Percentiles rank a stretch among this genome's conserved stretches.
These are phyloP conservation scores for Dendryphion nanum DNA, from an alignment of 2,329 filamentous ascomycete species.

Conservation along the genomic window DNA sequence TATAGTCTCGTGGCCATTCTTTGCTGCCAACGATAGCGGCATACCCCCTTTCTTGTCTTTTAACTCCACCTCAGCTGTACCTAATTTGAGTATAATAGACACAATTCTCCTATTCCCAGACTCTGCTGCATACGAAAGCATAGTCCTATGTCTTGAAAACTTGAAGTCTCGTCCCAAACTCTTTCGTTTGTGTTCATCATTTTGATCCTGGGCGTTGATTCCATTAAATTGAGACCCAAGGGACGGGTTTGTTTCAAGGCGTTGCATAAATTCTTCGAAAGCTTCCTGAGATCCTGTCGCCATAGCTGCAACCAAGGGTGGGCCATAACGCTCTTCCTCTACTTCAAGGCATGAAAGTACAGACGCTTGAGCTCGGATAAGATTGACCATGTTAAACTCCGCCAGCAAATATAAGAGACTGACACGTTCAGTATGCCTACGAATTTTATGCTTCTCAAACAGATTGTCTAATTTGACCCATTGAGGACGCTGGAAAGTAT, in stretches of 20 bases:
- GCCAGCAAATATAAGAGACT: conserved; percentile 17
- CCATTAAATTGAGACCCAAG: too few relatives aligned
- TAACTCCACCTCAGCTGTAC: background rate
- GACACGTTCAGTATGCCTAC: conserved; percentile 9
- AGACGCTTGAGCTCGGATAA: conserved; percentile 30
- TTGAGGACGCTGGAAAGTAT: conserved; percentile 15
- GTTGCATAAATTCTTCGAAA: too few relatives aligned
- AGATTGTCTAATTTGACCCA: conserved; percentile 35
- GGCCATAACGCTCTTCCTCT: conserved; percentile 24
- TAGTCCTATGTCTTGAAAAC: background rate
- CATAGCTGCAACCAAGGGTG: conserved; percentile 36
- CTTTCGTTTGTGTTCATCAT: too few relatives aligned
- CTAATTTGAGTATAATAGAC: background rate
- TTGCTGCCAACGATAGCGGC: background rate
- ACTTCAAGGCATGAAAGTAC: conserved; percentile 15
- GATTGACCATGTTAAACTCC: conserved; percentile 14
- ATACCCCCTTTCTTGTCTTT: background rate
- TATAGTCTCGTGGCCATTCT: background rate
- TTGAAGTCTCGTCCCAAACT: background rate
- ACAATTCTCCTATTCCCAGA: too few relatives aligned
- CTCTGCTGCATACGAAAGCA: too few relatives aligned
- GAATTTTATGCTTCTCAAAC: conserved; percentile 22
- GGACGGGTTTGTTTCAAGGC: too few relatives aligned
- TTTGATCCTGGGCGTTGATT: too few relatives aligned
- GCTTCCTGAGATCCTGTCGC: conserved; percentile 23